phyloP scores from a whole-genome alignment of 2,329 filamentous ascomycete species.

The Rutstroemia sp. region DNA sequence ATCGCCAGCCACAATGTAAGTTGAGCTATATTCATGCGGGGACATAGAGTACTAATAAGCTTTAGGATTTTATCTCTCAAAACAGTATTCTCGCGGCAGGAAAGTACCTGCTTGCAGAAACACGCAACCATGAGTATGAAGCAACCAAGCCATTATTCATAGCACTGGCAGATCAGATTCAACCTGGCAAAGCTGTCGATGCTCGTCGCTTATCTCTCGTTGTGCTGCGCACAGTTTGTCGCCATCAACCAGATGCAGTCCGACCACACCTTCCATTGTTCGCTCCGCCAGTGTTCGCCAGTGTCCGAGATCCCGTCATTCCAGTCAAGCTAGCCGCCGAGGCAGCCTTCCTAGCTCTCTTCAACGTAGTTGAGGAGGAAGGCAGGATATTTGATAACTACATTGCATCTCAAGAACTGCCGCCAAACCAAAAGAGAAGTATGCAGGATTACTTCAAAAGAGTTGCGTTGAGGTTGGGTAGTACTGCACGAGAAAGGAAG shows the following conservation, averaged over 20 bases:
- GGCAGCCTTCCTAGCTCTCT: slow-evolving; percentile 85
- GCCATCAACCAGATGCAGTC: slow-evolving; percentile 71
- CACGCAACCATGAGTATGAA: slow-evolving; percentile 63
- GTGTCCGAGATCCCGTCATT: slow-evolving; percentile 85
- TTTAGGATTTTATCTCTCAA: slow-evolving; percentile 72
- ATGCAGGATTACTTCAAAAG: slow-evolving; percentile 98
- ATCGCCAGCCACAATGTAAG: slow-evolving; percentile 70
- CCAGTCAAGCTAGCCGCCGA: slow-evolving; percentile 94
- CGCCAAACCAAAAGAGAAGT: slow-evolving; percentile 69
- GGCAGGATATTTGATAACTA: slow-evolving; percentile 85
- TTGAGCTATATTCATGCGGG: slow-evolving; percentile 16
- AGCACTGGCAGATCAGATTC: slow-evolving; percentile 65
- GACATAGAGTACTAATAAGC: slow-evolving; percentile 17
- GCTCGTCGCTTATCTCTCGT: slow-evolving; percentile 82
- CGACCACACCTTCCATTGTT: slow-evolving; percentile 74
- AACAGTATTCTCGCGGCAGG: slow-evolving; percentile 85
- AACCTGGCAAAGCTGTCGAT: slow-evolving; percentile 72
- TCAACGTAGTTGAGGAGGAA: slow-evolving; percentile 84
- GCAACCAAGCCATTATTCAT: slow-evolving; percentile 73
- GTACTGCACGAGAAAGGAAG: slow-evolving; percentile 78
- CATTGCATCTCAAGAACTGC: slow-evolving; percentile 62
- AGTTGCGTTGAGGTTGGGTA: slow-evolving; percentile 76
- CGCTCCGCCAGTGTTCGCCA: slow-evolving; percentile 78
- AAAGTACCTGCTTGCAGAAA: slow-evolving; percentile 73
- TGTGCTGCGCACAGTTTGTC: slow-evolving; percentile 75